Conservation (phyloP, 768 basidiomycete species). For the Phallus indusiatus region DNA sequence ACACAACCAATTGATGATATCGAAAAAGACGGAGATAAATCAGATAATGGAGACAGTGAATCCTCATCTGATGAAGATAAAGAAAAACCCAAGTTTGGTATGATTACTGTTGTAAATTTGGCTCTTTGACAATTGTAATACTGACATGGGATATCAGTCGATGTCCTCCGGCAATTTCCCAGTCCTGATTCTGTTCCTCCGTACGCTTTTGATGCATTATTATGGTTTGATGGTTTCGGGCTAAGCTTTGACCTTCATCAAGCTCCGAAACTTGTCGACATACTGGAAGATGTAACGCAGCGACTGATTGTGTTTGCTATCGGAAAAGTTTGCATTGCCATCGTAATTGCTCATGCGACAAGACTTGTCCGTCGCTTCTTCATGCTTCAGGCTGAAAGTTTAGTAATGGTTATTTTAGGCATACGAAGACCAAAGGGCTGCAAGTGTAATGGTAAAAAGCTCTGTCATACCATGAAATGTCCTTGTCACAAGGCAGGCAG, state of each 20-base stretch:
- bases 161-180: not conserved
- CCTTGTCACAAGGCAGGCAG: slow-evolving; percentile 39
- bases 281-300: slow-evolving; percentile 40
- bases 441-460: slow-evolving; percentile 27
- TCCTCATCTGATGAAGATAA: not conserved
- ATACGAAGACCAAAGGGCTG: slow-evolving; percentile 49
- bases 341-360: slow-evolving; percentile 42
- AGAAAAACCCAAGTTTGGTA: slow-evolving; percentile 2
- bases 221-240: not conserved
- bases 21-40: not conserved
- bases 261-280: slow-evolving; percentile 48
- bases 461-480: slow-evolving; percentile 36
- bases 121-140: not conserved
- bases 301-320: slow-evolving; percentile 39
- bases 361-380: slow-evolving; percentile 32
- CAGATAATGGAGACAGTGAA: not conserved
- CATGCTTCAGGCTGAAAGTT: slow-evolving; percentile 11
- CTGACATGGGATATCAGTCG: not conserved
- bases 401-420: slow-evolving; percentile 30
- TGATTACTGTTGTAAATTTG: not conserved
- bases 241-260: not conserved
- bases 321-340: slow-evolving; percentile 44
- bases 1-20: not conserved
- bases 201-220: not conserved
- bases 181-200: not conserved